Conservation (phyloP, 306 rosid genomes). For the Cicer judaicum region DNA sequence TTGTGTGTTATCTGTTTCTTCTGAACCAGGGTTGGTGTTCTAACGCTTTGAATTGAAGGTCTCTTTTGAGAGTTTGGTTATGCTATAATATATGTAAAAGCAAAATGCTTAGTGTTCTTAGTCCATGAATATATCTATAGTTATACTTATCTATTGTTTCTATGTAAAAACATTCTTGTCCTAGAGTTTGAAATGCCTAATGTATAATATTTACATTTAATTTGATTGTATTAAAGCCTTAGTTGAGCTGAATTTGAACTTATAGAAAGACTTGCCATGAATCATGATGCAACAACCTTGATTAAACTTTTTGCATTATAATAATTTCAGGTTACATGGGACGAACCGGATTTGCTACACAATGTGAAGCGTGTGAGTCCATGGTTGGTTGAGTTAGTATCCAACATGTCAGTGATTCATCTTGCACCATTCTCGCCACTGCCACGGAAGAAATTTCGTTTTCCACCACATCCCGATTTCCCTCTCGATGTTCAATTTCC, state of each 20-base stretch:
- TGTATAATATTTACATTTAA: not conserved
- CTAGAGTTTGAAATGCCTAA: not conserved
- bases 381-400: constrained; percentile 88
- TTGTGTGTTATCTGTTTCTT: no score
- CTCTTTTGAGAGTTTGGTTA: constrained; percentile 6
- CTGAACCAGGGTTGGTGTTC: no score
- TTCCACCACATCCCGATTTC: constrained; percentile 67
- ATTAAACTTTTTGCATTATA: constrained; percentile 23
- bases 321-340: constrained; percentile 84
- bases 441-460: constrained; percentile 86
- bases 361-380: constrained; percentile 98
- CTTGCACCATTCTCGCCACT: constrained; percentile 74
- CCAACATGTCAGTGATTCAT: constrained; percentile 72
- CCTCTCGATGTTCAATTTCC: constrained; percentile 68
- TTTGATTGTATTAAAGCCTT: constrained; percentile 1
- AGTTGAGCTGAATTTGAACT: not conserved
- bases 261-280: constrained; percentile 1
- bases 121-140: not conserved
- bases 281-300: constrained; percentile 10
- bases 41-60: not conserved
- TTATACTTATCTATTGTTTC: not conserved
- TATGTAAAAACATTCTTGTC: not conserved
- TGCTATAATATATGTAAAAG: not conserved
- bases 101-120: not conserved
- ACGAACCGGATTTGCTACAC: constrained; percentile 96